Percentiles rank a stretch among this genome's conserved stretches.
These are phyloP conservation scores for Chaetomium olivaceum DNA, from an alignment of 2,329 filamentous ascomycete species.

Conservation along the genomic window DNA sequence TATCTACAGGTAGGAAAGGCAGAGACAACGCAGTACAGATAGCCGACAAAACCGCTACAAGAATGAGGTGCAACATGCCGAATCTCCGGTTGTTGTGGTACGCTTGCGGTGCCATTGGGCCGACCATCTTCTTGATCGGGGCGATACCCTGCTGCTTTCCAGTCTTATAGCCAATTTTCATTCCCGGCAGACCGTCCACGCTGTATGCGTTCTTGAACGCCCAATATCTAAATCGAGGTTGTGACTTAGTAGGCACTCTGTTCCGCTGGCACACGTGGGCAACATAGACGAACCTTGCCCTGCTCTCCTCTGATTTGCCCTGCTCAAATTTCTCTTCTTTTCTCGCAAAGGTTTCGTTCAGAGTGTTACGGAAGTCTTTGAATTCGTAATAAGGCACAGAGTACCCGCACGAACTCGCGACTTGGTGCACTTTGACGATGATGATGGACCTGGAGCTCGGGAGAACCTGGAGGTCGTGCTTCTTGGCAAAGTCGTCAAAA, in stretches of 20 bases:
- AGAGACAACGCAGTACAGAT: constrained; percentile 3
- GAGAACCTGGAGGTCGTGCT: constrained; percentile 35
- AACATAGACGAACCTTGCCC: constrained; percentile 35
- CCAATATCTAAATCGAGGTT: constrained; percentile 39
- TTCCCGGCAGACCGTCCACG: constrained; percentile 43
- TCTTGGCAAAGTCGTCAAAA: constrained; percentile 40
- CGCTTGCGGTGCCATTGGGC: constrained; percentile 34
- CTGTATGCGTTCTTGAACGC: constrained; percentile 44
- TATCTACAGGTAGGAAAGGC: neutral
- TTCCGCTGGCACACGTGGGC: neutral
- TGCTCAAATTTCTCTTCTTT: constrained; percentile 37
- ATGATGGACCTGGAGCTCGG: constrained; percentile 42
- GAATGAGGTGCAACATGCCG: constrained; percentile 23
- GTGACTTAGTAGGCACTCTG: neutral
- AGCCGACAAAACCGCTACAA: constrained; percentile 24
- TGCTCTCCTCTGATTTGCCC: constrained; percentile 41
- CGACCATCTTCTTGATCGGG: constrained; percentile 45
- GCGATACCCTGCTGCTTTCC: constrained; percentile 37
- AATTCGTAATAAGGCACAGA: constrained; percentile 45
- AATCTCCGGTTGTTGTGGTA: constrained; percentile 20
- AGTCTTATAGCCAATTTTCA: constrained; percentile 38
- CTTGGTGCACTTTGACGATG: constrained; percentile 43
- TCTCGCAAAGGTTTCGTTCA: constrained; percentile 39
- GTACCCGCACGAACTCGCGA: constrained; percentile 44
- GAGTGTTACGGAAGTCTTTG: constrained; percentile 39